Evolutionary conservation across 345 rosid species (phyloP).

Genomic region (Eucalyptus sp.): DNA sequence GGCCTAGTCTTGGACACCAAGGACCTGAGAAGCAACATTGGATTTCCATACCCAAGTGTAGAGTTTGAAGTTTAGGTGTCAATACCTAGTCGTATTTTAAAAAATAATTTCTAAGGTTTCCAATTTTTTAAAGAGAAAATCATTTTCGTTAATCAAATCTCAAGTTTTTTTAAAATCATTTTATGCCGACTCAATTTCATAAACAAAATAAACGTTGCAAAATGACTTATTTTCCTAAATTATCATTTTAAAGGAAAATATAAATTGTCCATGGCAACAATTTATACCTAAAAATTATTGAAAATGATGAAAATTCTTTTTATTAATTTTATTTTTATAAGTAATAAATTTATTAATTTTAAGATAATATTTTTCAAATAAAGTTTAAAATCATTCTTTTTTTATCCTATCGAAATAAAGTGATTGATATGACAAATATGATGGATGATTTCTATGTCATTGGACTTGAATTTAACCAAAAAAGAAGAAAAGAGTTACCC

Average conservation of each 20-base stretch:
- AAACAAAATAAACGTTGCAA: too few species aligned
- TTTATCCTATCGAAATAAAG: background rate
- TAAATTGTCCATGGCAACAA: too few species aligned
- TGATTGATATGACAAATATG: background rate
- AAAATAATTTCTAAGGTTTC: fast-evolving
- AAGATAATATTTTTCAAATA: too few species aligned
- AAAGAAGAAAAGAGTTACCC: fast-evolving
- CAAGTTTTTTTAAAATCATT: too few species aligned
- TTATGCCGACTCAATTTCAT: too few species aligned
- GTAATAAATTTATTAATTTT: too few species aligned
- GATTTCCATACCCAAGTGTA: fast-evolving
- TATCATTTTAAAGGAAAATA: too few species aligned
- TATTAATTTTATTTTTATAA: too few species aligned
- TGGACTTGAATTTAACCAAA: background rate
- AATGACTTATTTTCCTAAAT: too few species aligned
- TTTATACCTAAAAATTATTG: too few species aligned
- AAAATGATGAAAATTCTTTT: fast-evolving
- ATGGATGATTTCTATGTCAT: background rate
- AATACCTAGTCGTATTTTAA: fast-evolving
- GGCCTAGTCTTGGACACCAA: too few species aligned
- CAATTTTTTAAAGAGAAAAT: background rate
- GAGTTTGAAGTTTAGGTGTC: fast-evolving
- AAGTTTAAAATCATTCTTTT: background rate
- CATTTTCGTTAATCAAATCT: too few species aligned
- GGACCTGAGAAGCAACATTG: background rate